Conservation (phyloP, 2,329 filamentous ascomycete species). For the Exophiala phaeomuriformis region DNA sequence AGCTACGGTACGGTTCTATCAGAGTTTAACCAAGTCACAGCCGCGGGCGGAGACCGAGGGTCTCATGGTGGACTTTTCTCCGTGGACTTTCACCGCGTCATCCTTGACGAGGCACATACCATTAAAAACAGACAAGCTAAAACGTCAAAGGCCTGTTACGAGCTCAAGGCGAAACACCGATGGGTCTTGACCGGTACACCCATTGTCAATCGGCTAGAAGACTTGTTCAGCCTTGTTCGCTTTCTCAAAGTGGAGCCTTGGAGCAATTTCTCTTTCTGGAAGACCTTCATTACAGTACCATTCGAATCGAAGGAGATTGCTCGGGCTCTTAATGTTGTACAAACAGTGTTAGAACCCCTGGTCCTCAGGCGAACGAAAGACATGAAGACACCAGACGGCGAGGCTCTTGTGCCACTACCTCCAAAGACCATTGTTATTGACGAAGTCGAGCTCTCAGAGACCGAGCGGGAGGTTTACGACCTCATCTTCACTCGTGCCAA, state of each 20-base stretch:
- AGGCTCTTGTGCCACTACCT: conserved; percentile 73
- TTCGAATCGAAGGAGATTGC: conserved; percentile 95
- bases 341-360: conserved; percentile 92
- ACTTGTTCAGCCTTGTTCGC: conserved; percentile 84
- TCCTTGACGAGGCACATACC: conserved; percentile 88
- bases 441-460: conserved; percentile 72
- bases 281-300: conserved; percentile 93
- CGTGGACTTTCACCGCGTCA: conserved; percentile 86
- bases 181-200: conserved; percentile 95
- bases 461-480: conserved; percentile 86
- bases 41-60: conserved; percentile 58
- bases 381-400: conserved; percentile 89
- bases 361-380: conserved; percentile 93
- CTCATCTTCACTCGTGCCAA: conserved; percentile 80
- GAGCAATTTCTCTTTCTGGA: conserved; percentile 99
- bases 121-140: conserved; percentile 91
- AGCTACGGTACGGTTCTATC: conserved; percentile 89
- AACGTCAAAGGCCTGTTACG: conserved; percentile 90
- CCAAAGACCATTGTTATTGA: conserved; percentile 77
- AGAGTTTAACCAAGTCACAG: conserved; percentile 69
- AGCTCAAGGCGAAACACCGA: conserved; percentile 73
- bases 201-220: conserved; percentile 91
- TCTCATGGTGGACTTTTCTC: conserved; percentile 74
- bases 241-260: conserved; percentile 94
- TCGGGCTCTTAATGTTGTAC: conserved; percentile 87